Conservation (phyloP, 768 basidiomycete genomes). For the Lactarius indigo region DNA sequence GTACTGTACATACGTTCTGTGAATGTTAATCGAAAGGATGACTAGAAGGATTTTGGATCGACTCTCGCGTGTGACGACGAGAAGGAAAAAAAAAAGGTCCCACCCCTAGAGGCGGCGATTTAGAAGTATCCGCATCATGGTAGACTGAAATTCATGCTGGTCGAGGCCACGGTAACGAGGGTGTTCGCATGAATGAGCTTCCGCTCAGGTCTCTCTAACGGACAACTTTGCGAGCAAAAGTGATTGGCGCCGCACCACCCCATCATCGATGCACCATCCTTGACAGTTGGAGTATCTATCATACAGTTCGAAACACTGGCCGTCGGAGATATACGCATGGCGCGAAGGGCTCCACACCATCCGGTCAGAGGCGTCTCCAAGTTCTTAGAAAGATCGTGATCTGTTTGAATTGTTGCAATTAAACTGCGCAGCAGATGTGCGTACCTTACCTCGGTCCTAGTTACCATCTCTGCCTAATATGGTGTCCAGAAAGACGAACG, state of each 20-base stretch:
- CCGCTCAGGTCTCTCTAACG: background rate
- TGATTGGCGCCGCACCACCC: background rate
- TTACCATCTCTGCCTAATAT: background rate
- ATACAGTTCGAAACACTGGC: background rate
- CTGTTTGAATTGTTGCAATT: background rate
- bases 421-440: background rate
- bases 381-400: background rate
- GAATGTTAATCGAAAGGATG: slow-evolving; percentile 6
- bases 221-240: background rate
- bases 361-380: background rate
- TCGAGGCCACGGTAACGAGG: background rate
- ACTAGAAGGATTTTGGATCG: background rate
- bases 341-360: too few relatives aligned
- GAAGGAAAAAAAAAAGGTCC: too few relatives aligned
- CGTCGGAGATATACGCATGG: background rate
- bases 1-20: background rate
- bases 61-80: background rate
- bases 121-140: background rate
- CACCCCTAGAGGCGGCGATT: background rate
- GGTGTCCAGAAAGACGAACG: background rate
- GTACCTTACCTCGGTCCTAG: background rate
- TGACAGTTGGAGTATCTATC: background rate
- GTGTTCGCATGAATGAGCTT: background rate
- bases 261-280: background rate
- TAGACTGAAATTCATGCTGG: background rate